Evolutionary conservation across 345 rosid genomes (phyloP), one percentile per base, ranked within the genome.

Genomic region (Eucalyptus cloeziana): DNA sequence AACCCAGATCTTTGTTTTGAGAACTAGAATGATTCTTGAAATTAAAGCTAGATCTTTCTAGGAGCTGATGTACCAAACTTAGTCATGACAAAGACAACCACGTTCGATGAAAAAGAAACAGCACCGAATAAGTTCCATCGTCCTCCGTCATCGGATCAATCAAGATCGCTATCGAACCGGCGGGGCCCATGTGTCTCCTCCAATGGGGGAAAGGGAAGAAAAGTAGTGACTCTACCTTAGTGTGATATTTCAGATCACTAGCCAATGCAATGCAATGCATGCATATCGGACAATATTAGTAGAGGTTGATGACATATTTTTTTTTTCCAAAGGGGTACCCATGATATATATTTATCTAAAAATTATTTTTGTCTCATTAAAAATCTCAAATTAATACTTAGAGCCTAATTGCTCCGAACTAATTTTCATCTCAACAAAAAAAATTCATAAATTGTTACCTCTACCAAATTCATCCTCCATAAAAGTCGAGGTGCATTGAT

Each of bases 351-450:
- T 40, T 37, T 19, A 37, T 19, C 1, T 5, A 0, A 64, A 64
- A 64, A 64, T 64, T 64, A 64, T 27, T 64, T n/a, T 14, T 64
- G 4, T 64, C 5, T 2, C 0, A 7, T 64, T 14, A 2, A 76
- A 76, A 40, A 40, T 76, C 4, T 7, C 2, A 19, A 40, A 76
- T 40, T 6, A 2, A 11, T 76, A 6, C 3, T 76, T 0, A 0
- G 1, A 12, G 4, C 2, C 27, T 4, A 10, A 40, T 76, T 76
- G 7, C 4, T 6, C 1, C 5, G 0, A 19, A 33, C 25, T 71
- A 9, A 37, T 71, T 33, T 33, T 31, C 24, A 17, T 71, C 81
- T 71, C 25, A 10, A 2, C 19, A 9, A 71, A 33, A 17, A 1
- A 69, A 69, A 17, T 0, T 71, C 13, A 13, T 17, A 71, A 71